A percentile compares a stretch with the other conserved stretches of the same genome.
These are phyloP conservation scores for Cucumis hystrix DNA, from an alignment of 306 rosid genomes.

Conservation along the genomic window DNA sequence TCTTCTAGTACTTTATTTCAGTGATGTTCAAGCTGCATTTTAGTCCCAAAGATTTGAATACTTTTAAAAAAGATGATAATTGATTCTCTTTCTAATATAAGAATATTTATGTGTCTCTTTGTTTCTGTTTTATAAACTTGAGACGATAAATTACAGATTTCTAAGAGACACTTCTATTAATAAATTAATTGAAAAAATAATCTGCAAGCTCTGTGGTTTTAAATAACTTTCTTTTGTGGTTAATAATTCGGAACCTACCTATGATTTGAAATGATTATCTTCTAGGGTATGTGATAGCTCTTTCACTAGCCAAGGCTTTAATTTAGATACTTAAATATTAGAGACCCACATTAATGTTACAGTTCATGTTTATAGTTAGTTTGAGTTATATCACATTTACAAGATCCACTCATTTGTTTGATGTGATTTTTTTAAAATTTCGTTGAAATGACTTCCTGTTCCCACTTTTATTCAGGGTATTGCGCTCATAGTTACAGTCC, in stretches of 20 bases:
- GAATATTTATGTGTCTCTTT: background rate
- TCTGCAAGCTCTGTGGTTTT: background rate
- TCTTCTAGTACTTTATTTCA: background rate
- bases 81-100: background rate
- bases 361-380: background rate
- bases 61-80: background rate
- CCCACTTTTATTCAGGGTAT: slow-evolving; percentile 50
- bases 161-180: background rate
- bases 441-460: background rate
- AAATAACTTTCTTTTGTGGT: background rate
- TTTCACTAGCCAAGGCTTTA: background rate
- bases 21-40: background rate
- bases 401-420: background rate
- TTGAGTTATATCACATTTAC: background rate
- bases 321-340: background rate
- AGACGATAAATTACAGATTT: background rate
- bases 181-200: background rate
- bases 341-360: background rate
- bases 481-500: slow-evolving; percentile 86
- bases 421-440: background rate
- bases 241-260: background rate
- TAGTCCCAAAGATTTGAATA: background rate
- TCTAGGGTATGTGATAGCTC: background rate
- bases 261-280: background rate
- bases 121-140: background rate